Evolutionary conservation across 2,329 filamentous ascomycete species (phyloP).

Genomic region (Epichloe festucae): DNA sequence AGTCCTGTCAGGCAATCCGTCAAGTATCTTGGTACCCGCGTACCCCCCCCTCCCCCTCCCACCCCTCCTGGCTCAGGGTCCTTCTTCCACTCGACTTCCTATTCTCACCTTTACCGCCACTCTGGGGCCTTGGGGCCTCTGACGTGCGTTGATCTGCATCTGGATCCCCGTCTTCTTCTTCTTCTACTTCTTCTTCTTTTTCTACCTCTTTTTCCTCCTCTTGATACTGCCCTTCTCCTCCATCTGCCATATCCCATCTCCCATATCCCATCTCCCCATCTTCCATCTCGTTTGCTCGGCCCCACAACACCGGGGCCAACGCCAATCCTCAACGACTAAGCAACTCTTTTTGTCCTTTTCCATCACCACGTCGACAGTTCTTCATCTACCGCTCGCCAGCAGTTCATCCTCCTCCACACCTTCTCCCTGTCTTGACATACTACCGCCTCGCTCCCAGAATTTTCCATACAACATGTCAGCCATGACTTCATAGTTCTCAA

Average conservation of each 20-base stretch:
- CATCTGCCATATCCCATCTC: not conserved
- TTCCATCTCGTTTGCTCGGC: not conserved
- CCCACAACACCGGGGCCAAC: not conserved
- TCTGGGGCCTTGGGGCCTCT: not conserved
- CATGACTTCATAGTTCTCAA: conserved; percentile 3
- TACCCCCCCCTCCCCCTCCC: not conserved
- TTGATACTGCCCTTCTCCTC: too few species aligned
- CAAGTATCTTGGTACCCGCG: too few species aligned
- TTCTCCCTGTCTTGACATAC: not conserved
- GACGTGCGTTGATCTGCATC: conserved; percentile 1
- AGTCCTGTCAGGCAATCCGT: too few species aligned
- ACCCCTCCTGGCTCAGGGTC: not conserved
- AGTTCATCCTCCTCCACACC: not conserved
- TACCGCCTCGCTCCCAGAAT: not conserved
- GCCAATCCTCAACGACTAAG: not conserved
- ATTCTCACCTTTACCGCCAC: conserved; percentile 1
- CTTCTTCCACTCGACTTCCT: not conserved
- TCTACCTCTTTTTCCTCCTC: not conserved
- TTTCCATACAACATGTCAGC: not conserved
- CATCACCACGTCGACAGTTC: not conserved
- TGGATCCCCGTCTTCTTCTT: not conserved
- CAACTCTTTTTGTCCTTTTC: not conserved
- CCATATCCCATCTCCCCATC: not conserved
- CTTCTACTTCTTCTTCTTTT: not conserved
- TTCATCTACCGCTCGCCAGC: not conserved